Evolutionary conservation across 495 filamentous ascomycete genomes (phyloP).

Genomic region (Trichodelitschia bisporula): DNA sequence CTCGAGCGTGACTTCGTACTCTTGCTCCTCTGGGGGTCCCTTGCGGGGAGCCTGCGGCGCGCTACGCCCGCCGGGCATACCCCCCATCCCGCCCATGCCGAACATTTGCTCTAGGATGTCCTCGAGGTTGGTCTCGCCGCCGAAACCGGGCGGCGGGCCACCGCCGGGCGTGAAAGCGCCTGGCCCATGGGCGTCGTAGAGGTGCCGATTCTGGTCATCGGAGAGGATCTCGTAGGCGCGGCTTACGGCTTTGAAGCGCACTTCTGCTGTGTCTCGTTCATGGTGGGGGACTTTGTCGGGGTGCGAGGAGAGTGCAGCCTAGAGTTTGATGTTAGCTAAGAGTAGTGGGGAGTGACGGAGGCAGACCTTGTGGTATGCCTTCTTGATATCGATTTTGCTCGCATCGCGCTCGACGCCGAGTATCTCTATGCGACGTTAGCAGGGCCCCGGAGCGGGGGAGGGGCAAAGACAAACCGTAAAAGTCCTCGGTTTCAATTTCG

Average conservation of each 20-base stretch:
- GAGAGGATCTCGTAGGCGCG: constrained; percentile 94
- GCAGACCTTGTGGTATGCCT: constrained; percentile 82
- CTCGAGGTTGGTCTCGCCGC: constrained; percentile 54
- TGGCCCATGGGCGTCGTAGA: constrained; percentile 92
- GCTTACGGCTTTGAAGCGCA: constrained; percentile 72
- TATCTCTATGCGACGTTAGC: constrained; percentile 41
- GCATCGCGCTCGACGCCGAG: constrained; percentile 47
- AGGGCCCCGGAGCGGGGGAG: no score
- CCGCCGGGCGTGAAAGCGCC: constrained; percentile 63
- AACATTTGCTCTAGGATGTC: constrained; percentile 91
- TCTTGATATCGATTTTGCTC: constrained; percentile 70
- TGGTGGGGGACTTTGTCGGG: constrained; percentile 89
- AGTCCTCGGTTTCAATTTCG: no score
- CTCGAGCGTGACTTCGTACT: constrained; percentile 73
- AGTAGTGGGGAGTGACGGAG: not conserved
- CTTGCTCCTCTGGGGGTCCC: constrained; percentile 66
- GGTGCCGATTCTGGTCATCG: constrained; percentile 76
- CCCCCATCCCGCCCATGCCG: constrained; percentile 31
- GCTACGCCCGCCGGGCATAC: constrained; percentile 25
- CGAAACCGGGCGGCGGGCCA: no score
- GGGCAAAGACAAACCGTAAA: no score
- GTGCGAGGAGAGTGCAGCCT: constrained; percentile 75
- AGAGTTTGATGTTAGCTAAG: not conserved
- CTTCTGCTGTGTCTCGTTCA: constrained; percentile 59
- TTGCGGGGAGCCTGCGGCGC: constrained; percentile 31